phyloP scores from a whole-genome alignment of 768 basidiomycete species.

The Lepiota venenata region DNA sequence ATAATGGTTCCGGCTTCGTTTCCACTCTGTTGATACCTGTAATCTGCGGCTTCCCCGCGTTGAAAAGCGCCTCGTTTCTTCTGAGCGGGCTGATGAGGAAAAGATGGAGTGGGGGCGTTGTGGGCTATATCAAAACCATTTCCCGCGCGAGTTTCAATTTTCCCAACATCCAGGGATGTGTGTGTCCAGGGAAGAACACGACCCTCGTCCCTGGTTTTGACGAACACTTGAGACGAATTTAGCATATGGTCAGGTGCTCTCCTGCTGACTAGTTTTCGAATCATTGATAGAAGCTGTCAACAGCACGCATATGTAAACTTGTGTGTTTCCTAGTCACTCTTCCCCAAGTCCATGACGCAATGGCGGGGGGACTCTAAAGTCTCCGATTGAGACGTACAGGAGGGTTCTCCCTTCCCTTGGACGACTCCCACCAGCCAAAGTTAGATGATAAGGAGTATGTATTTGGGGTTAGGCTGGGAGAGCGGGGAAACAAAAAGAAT shows the following conservation, averaged over 20 bases:
- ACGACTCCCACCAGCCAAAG: neutral
- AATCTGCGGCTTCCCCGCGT: too few relatives aligned
- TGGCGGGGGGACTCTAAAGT: neutral
- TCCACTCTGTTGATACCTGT: neutral
- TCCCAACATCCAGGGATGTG: neutral
- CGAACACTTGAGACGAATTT: conserved; percentile 1
- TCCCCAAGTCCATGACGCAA: conserved; percentile 3
- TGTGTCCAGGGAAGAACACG: neutral
- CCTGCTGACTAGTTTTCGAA: conserved; percentile 3
- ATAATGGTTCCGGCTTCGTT: neutral
- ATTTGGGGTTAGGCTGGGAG: neutral
- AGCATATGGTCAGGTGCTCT: conserved; percentile 2
- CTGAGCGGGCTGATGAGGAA: too few relatives aligned
- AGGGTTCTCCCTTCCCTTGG: neutral
- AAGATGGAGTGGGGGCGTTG: too few relatives aligned
- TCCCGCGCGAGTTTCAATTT: too few relatives aligned
- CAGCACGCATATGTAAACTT: neutral
- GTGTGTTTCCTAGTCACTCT: too few relatives aligned
- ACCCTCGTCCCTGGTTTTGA: neutral
- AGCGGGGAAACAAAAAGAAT: neutral
- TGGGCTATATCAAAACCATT: too few relatives aligned
- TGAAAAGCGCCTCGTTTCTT: too few relatives aligned
- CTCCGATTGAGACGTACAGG: too few relatives aligned
- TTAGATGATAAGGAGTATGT: too few relatives aligned
- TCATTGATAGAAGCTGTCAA: conserved; percentile 9